Percentiles rank a stretch among this genome's conserved stretches.
Evolutionary conservation across 2,329 filamentous ascomycete genomes (phyloP).

Genomic region (Colletotrichum eremochloae): DNA sequence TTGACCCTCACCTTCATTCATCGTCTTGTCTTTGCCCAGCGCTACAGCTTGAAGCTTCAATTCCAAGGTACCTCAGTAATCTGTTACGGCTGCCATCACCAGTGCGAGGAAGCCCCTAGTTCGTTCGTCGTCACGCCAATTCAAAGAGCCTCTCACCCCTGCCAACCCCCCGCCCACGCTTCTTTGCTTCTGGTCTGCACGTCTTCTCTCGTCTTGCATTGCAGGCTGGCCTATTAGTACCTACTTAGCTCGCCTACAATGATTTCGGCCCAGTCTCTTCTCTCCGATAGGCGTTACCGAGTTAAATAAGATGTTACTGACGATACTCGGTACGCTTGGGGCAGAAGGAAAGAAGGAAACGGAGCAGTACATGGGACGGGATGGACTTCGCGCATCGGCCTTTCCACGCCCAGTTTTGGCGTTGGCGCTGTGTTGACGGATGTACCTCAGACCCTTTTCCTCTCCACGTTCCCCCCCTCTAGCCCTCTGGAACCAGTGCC

Average conservation of each 20-base stretch:
- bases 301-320: neutral
- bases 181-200: constrained; percentile 13
- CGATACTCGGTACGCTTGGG: neutral
- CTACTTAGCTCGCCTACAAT: neutral
- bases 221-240: neutral
- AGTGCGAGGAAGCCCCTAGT: constrained; percentile 23
- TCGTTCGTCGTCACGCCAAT: constrained; percentile 33
- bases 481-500: constrained; percentile 13
- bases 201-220: constrained; percentile 20
- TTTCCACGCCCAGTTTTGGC: constrained; percentile 6
- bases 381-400: constrained; percentile 19
- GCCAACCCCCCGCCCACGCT: neutral
- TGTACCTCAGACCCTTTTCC: constrained; percentile 24
- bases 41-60: constrained; percentile 8
- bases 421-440: constrained; percentile 7
- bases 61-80: constrained; percentile 6
- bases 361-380: constrained; percentile 1
- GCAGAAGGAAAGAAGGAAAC: neutral
- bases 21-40: constrained; percentile 1
- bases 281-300: neutral
- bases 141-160: constrained; percentile 1
- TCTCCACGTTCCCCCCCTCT: constrained; percentile 8
- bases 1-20: constrained; percentile 10
- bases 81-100: constrained; percentile 36
- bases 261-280: neutral